Evolutionary conservation across 75 land plant genomes (phyloP), one percentile per base, ranked within the genome.

Genomic region (Cupressus sempervirens): DNA sequence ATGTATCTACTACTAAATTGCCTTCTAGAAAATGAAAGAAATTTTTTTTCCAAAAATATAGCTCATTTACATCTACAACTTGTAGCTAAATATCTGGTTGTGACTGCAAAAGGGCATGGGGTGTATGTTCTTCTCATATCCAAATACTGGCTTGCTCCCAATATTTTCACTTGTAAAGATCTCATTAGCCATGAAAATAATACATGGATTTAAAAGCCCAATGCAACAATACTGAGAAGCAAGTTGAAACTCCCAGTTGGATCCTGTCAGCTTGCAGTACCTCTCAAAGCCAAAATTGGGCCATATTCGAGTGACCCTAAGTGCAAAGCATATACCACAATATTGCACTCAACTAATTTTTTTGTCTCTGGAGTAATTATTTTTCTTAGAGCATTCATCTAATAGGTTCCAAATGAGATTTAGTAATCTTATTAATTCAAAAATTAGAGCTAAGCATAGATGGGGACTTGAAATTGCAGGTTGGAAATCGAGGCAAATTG

Each of bases 341-440:
- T 96, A 58, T 89, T 96, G 7, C 98, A 96, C 79, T 95, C 98
- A 1, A 93, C 91, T 53, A 84, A 93, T 58, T 68, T 91, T 40
- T 96, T 95, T 85, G 97, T 95, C 40, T 96, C 97, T 91, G 98
- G 98, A 9, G 98, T 97, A 41, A 96, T 96, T 38, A 84, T 91
- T 65, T 96, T 41, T 97, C 98, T 77, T 94, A 90, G 85, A 96
- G 98, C 87, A 96, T 96, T 40, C 95, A 93, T 7, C 88, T 92
- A 83, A 54, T 92, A 41, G 98, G 98, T 23, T 96, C 98, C 8
- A 91, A 84, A 7, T 85, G 93, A 65, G 98, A 96, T 86, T 89
- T 96, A 30, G 94, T 96, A 50, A 93, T 96, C 95, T 96, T 81
- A 95, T 96, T 29, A 97, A 96, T 80, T 93, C 88, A 54, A 90